Percentiles rank a stretch among this genome's conserved stretches.
phyloP scores from a whole-genome alignment of 2,329 filamentous ascomycete genomes.

The Sporothrix brunneoviolacea region DNA sequence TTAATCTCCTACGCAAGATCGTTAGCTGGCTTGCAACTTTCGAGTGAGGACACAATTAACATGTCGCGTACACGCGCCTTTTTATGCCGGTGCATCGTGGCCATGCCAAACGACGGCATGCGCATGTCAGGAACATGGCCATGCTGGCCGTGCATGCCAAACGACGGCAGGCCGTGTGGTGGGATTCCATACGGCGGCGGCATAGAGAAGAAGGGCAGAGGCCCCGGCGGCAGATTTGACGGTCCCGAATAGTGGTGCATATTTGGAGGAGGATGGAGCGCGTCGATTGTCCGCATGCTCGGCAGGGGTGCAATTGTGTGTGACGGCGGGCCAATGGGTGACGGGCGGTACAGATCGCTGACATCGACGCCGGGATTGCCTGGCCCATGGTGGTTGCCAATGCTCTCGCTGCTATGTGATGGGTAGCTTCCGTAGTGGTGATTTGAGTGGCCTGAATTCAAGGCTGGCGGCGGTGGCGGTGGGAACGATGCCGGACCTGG shows the following conservation, averaged over 20 bases:
- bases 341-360: conserved; percentile 19
- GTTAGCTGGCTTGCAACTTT: no score
- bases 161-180: conserved; percentile 37
- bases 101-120: conserved; percentile 9
- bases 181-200: conserved; percentile 38
- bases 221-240: conserved; percentile 27
- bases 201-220: conserved; percentile 39
- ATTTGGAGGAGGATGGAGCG: conserved; percentile 15
- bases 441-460: not conserved
- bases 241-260: conserved; percentile 24
- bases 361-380: conserved; percentile 8
- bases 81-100: conserved; percentile 37
- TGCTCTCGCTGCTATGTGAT: not conserved
- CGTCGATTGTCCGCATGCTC: conserved; percentile 23
- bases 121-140: conserved; percentile 1
- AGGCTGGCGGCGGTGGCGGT: not conserved
- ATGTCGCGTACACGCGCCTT: conserved; percentile 40
- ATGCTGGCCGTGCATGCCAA: conserved; percentile 30
- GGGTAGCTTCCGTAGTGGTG: conserved; percentile 5
- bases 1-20: conserved; percentile 49
- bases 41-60: not conserved
- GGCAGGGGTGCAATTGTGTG: conserved; percentile 19
- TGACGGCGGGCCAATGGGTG: conserved; percentile 13
- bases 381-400: conserved; percentile 1
- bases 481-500: conserved; percentile 18